phyloP scores from a whole-genome alignment of 148 eudicot species.

The Rhododendron molle region DNA sequence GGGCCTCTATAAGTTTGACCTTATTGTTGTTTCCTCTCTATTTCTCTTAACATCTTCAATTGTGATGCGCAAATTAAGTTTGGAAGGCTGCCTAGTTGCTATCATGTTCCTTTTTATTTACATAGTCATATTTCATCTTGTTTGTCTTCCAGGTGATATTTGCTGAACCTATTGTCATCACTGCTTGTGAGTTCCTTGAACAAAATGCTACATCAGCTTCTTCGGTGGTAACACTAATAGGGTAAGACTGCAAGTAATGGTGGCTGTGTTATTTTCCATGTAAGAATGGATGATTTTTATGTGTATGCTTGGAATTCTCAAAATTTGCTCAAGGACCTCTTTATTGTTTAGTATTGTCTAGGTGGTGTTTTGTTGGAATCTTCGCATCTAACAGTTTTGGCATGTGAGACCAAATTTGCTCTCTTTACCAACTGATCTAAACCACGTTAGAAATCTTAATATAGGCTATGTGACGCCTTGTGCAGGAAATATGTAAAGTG shows the following conservation, averaged over 20 bases:
- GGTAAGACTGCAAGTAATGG: slow-evolving; percentile 43
- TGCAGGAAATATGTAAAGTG: background rate
- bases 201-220: slow-evolving; percentile 79
- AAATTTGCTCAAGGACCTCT: background rate
- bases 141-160: slow-evolving; percentile 62
- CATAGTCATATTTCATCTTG: background rate
- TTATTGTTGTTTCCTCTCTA: background rate
- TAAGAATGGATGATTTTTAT: background rate
- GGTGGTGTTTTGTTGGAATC: background rate
- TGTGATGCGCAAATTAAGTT: background rate
- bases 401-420: background rate
- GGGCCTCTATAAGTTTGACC: background rate
- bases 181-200: slow-evolving; percentile 94
- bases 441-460: background rate
- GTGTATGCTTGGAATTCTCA: background rate
- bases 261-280: background rate
- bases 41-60: background rate
- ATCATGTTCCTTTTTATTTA: background rate
- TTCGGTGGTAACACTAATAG: slow-evolving; percentile 64
- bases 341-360: background rate
- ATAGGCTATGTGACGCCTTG: background rate
- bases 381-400: background rate
- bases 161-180: slow-evolving; percentile 83
- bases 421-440: background rate
- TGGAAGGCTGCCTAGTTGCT: background rate